phyloP scores from a whole-genome alignment of 2,329 filamentous ascomycete species.

The Talaromyces sp. region DNA sequence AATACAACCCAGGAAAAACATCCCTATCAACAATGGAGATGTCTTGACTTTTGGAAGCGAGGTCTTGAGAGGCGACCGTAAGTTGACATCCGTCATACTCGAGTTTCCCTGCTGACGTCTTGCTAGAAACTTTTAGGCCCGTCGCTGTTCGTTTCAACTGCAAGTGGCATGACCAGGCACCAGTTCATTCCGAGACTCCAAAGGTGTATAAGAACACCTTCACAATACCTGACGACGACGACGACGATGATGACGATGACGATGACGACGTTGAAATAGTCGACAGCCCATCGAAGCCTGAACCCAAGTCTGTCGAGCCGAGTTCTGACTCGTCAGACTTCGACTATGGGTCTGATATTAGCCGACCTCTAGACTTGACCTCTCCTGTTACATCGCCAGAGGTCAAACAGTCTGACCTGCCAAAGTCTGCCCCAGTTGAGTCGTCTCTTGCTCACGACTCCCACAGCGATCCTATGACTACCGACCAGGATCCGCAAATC shows the following conservation, averaged over 20 bases:
- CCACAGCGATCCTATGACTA: not conserved
- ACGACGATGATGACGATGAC: conserved; percentile 31
- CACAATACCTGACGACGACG: conserved; percentile 35
- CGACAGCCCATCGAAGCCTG: not conserved
- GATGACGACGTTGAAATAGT: conserved; percentile 11
- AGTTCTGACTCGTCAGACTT: conserved; percentile 13
- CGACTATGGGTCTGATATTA: conserved; percentile 16
- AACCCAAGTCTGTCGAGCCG: not conserved
- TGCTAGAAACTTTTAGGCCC: conserved; percentile 10
- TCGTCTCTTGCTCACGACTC: not conserved
- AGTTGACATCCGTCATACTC: conserved; percentile 7
- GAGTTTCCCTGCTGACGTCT: conserved; percentile 7
- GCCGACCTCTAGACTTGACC: conserved; percentile 15
- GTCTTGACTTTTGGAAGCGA: conserved; percentile 42
- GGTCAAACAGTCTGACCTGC: conserved; percentile 10
- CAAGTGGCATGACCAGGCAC: conserved; percentile 7
- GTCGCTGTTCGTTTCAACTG: conserved; percentile 10
- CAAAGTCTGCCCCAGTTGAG: not conserved
- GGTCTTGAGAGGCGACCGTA: conserved; percentile 44
- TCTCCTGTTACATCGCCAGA: conserved; percentile 20
- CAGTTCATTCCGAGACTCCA: not conserved
- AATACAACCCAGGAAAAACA: conserved; percentile 32
- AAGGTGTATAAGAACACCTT: conserved; percentile 31
- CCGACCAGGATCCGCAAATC: not conserved
- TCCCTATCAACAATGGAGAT: conserved; percentile 33